Evolutionary conservation across 805 yeast genomes (phyloP), one percentile per base, ranked within the genome.

Genomic region (Isabelozyma pseudorhagii): DNA sequence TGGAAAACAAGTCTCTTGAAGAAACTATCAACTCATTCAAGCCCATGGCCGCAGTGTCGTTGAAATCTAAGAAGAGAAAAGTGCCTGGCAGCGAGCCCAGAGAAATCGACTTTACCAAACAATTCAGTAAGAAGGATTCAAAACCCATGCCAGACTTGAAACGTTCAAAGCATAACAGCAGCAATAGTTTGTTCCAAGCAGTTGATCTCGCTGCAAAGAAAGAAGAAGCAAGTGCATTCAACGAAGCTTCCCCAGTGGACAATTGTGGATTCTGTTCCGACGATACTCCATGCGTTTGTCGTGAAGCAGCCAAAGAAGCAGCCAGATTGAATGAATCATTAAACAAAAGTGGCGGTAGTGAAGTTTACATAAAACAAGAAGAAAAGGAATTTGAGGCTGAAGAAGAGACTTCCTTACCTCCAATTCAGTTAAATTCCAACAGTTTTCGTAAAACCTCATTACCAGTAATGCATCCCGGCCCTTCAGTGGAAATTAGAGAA

Each of bases 211-310:
- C 25, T 11, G 42, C 45, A 18, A 40, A 41, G 66, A 61, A 56
- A 56, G 63, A 46, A 50, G 58, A 38, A 38, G 36, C 59, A 14
- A 53, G 54, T 1, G 63, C 58, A 18, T 72, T 75, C 50, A 69
- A 75, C 51, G 81, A 77, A 45, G 67, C 68, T 38, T 78, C 81
- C 1, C 79, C 82, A 6, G 74, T 77, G 51, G 96, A 88, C 55
- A 82, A 87, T 50, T 93, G 98, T 68, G 98, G 98, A 0, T 92
- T 93, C 67, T 93, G 98, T 62, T 82, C 96, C 0, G 96, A 89
- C 56, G 94, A 84, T 56, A 84, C 96, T 0, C 92, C 96, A 2
- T 93, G 98, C 68, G 87, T 93, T 2, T 93, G 97, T 64, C 81
- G 93, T 27, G 97, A 90, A 57, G 87, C 82, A 14, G 84, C 83